Conservation (phyloP, 2,329 filamentous ascomycete genomes). For the Xylaria sp. region DNA sequence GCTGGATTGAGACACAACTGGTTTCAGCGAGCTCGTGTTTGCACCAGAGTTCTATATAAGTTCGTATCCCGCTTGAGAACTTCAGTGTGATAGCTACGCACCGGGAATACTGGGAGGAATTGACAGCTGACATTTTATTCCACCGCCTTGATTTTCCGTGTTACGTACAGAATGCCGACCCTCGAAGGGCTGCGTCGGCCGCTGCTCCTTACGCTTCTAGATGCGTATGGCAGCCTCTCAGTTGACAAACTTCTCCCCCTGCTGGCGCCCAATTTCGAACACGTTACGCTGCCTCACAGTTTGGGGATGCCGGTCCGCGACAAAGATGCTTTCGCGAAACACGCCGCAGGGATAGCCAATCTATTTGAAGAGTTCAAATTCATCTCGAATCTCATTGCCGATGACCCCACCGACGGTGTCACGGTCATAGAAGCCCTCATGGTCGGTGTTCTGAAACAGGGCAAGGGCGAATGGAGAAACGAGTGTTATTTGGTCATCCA, state of each 20-base stretch:
- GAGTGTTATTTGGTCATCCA: slow-evolving; percentile 44
- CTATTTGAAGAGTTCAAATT: slow-evolving; percentile 50
- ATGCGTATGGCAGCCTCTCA: slow-evolving; percentile 48
- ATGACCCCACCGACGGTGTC: slow-evolving; percentile 41
- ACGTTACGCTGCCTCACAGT: slow-evolving; percentile 48
- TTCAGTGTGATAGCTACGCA: too few relatives aligned
- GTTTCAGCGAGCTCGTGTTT: background rate
- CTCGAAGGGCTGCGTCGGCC: slow-evolving; percentile 10
- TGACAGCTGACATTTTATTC: background rate
- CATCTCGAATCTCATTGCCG: slow-evolving; percentile 43
- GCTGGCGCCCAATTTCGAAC: slow-evolving; percentile 46
- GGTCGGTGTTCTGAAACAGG: slow-evolving; percentile 38
- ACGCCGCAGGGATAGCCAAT: slow-evolving; percentile 48
- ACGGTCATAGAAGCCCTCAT: slow-evolving; percentile 48
- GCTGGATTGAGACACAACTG: background rate
- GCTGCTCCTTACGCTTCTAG: slow-evolving; percentile 35
- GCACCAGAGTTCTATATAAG: background rate
- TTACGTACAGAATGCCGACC: background rate
- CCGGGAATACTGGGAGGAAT: too few relatives aligned
- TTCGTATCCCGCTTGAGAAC: too few relatives aligned
- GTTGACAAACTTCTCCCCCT: slow-evolving; percentile 44
- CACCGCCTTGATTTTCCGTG: background rate
- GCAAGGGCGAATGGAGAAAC: slow-evolving; percentile 37
- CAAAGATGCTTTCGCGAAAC: slow-evolving; percentile 45
- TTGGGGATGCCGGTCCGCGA: slow-evolving; percentile 46